A percentile compares a stretch with the other conserved stretches of the same genome.
These are phyloP conservation scores for Ophiostoma australiae DNA, from an alignment of 2,329 filamentous ascomycete species.

Conservation along the genomic window DNA sequence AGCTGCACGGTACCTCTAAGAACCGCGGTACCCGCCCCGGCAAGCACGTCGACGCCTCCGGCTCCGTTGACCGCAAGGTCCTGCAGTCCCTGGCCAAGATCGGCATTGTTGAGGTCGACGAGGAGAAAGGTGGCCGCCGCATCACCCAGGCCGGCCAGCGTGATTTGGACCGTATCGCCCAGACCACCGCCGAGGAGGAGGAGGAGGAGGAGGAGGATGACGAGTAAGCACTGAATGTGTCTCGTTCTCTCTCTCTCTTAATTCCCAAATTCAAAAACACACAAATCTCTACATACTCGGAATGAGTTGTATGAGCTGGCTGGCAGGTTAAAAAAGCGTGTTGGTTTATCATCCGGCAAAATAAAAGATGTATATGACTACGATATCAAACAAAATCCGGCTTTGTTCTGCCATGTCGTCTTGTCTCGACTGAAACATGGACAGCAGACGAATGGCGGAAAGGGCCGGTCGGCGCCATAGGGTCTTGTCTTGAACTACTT, in stretches of 20 bases:
- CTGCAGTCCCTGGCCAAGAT: slow-evolving; percentile 99
- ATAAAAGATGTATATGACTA: slow-evolving; percentile 18
- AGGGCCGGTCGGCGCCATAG: slow-evolving; percentile 25
- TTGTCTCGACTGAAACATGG: background rate
- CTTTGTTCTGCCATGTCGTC: background rate
- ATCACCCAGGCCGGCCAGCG: slow-evolving; percentile 98
- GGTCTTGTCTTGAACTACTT: slow-evolving; percentile 18
- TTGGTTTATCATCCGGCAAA: slow-evolving; percentile 13
- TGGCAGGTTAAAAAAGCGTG: slow-evolving; percentile 16
- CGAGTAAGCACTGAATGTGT: slow-evolving; percentile 47
- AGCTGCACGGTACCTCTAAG: slow-evolving; percentile 87
- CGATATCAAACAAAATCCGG: slow-evolving; percentile 13
- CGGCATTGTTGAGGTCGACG: slow-evolving; percentile 92
- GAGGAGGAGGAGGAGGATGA: slow-evolving; percentile 54
- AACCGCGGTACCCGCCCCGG: slow-evolving; percentile 90
- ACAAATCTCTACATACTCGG: background rate
- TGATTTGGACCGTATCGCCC: slow-evolving; percentile 94
- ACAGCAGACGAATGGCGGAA: background rate
- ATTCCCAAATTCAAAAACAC: background rate
- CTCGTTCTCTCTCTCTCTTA: background rate
- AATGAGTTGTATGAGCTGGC: slow-evolving; percentile 11
- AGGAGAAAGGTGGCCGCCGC: slow-evolving; percentile 96
- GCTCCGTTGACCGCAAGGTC: slow-evolving; percentile 94
- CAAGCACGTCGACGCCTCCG: slow-evolving; percentile 92
- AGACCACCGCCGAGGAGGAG: slow-evolving; percentile 70